A percentile compares a stretch with the other conserved stretches of the same genome.
These are phyloP conservation scores for Penicillium ucsense DNA, from an alignment of 495 filamentous ascomycete genomes.

Conservation along the genomic window DNA sequence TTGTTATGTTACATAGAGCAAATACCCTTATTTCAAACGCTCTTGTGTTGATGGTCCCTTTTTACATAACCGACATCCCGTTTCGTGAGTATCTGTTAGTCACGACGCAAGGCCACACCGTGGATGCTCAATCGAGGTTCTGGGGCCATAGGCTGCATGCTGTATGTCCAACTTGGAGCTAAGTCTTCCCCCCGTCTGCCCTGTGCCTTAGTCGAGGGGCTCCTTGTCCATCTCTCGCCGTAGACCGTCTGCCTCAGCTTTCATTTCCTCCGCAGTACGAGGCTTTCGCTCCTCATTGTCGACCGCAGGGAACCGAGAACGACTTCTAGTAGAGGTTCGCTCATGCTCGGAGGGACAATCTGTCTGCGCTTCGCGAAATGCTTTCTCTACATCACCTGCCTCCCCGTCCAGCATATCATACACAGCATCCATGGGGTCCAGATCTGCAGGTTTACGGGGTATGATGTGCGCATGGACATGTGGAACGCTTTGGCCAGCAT, in stretches of 20 bases:
- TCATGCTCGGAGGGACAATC: neutral
- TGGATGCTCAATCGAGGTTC: too few species aligned
- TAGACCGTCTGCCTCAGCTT: slow-evolving; percentile 51
- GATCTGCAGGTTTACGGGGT: slow-evolving; percentile 53
- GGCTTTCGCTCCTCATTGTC: slow-evolving; percentile 63
- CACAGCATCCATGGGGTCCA: slow-evolving; percentile 54
- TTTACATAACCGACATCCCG: neutral
- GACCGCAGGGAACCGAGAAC: slow-evolving; percentile 42
- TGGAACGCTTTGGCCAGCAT: slow-evolving; percentile 81
- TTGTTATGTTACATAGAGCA: slow-evolving; percentile 1
- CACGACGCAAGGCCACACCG: too few species aligned
- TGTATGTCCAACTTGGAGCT: too few species aligned
- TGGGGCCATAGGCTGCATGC: too few species aligned
- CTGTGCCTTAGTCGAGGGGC: slow-evolving; percentile 12
- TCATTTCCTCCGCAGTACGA: slow-evolving; percentile 68
- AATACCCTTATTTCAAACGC: slow-evolving; percentile 4
- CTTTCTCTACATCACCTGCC: slow-evolving; percentile 68
- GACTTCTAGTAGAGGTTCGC: slow-evolving; percentile 8
- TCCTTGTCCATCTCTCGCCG: slow-evolving; percentile 32
- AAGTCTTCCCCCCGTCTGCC: neutral
- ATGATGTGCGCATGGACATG: slow-evolving; percentile 96
- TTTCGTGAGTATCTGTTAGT: neutral
- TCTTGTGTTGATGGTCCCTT: neutral
- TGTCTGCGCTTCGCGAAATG: slow-evolving; percentile 14
- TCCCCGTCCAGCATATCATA: slow-evolving; percentile 78